These are phyloP conservation scores for Neodidymelliopsis sp. DNA, from an alignment of 2,329 filamentous ascomycete species.

Conservation along the genomic window DNA sequence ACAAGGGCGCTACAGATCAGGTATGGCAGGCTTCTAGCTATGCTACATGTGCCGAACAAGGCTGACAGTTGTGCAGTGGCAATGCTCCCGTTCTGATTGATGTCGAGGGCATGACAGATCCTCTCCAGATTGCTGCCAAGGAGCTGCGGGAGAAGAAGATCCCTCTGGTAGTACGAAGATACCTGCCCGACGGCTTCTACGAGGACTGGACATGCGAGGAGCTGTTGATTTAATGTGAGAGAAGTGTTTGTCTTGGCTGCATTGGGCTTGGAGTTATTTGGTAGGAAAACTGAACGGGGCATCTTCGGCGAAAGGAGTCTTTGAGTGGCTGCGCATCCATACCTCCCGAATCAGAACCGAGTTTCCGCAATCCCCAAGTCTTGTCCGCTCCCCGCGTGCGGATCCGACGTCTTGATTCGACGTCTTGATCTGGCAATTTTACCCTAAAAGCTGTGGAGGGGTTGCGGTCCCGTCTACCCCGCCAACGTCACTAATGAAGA, in stretches of 20 bases:
- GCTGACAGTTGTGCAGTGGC: slow-evolving; percentile 68
- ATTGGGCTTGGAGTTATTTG: slow-evolving; percentile 47
- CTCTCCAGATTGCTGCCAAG: slow-evolving; percentile 95
- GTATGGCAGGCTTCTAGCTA: slow-evolving; percentile 57
- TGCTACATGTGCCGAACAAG: background rate
- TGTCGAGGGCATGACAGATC: slow-evolving; percentile 96
- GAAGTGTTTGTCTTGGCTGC: slow-evolving; percentile 32
- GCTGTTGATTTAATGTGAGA: slow-evolving; percentile 62
- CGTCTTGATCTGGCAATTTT: slow-evolving; percentile 16
- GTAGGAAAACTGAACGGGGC: slow-evolving; percentile 34
- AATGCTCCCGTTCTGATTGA: slow-evolving; percentile 97
- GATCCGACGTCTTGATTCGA: slow-evolving; percentile 44
- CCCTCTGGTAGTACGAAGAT: slow-evolving; percentile 90
- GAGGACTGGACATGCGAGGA: slow-evolving; percentile 99
- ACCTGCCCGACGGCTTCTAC: slow-evolving; percentile 97
- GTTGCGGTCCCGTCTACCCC: slow-evolving; percentile 4
- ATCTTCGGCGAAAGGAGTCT: slow-evolving; percentile 47
- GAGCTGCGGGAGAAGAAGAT: slow-evolving; percentile 99
- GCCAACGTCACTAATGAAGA: slow-evolving; percentile 41
- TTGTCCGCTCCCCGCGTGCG: slow-evolving; percentile 33
- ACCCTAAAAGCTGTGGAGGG: slow-evolving; percentile 15
- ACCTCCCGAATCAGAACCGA: slow-evolving; percentile 47
- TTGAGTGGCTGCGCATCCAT: slow-evolving; percentile 33
- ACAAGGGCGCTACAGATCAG: slow-evolving; percentile 96
- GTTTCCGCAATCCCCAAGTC: slow-evolving; percentile 34